Conservation (phyloP, 164 flowering plant species). For the Macadamia integrifolia region DNA sequence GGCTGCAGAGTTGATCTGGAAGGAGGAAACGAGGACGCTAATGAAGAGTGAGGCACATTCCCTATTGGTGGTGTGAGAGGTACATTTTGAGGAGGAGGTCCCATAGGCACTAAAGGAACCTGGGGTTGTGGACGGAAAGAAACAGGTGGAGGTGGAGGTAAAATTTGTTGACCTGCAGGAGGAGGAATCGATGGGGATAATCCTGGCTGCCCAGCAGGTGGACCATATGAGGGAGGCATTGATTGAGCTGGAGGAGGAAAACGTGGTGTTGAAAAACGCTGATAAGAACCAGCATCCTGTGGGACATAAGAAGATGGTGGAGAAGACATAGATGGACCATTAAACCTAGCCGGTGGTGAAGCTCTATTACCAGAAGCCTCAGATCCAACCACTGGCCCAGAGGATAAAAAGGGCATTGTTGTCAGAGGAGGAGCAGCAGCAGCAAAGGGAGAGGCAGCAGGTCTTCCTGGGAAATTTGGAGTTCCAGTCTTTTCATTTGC, state of each 20-base stretch:
- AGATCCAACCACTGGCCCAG: slow-evolving; percentile 33
- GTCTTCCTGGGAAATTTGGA: slow-evolving; percentile 35
- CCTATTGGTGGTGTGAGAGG: slow-evolving; percentile 24
- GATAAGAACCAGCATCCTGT: slow-evolving; percentile 38
- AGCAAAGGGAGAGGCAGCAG: slow-evolving; percentile 35
- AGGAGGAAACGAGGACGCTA: slow-evolving; percentile 31
- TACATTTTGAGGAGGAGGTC: slow-evolving; percentile 42
- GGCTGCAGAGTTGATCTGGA: slow-evolving; percentile 36
- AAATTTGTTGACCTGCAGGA: slow-evolving; percentile 28
- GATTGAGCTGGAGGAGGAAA: slow-evolving; percentile 35
- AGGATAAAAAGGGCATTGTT: slow-evolving; percentile 43
- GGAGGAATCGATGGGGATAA: slow-evolving; percentile 33
- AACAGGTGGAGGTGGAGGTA: slow-evolving; percentile 36
- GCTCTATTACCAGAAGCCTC: slow-evolving; percentile 33
- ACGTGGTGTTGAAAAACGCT: slow-evolving; percentile 38
- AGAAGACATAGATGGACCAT: slow-evolving; percentile 41
- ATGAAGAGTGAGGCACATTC: slow-evolving; percentile 27
- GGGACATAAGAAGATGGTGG: slow-evolving; percentile 33
- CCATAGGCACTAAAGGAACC: slow-evolving; percentile 46
- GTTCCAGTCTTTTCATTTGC: slow-evolving; percentile 61
- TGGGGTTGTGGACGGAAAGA: slow-evolving; percentile 37
- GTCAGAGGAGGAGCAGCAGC: slow-evolving; percentile 48
- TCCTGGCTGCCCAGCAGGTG: slow-evolving; percentile 33
- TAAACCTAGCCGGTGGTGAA: slow-evolving; percentile 35
- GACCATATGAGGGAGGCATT: slow-evolving; percentile 27